Evolutionary conservation across 805 yeast species (phyloP), one percentile per base, ranked within the genome.

Genomic region (Kodamaea leandrae): DNA sequence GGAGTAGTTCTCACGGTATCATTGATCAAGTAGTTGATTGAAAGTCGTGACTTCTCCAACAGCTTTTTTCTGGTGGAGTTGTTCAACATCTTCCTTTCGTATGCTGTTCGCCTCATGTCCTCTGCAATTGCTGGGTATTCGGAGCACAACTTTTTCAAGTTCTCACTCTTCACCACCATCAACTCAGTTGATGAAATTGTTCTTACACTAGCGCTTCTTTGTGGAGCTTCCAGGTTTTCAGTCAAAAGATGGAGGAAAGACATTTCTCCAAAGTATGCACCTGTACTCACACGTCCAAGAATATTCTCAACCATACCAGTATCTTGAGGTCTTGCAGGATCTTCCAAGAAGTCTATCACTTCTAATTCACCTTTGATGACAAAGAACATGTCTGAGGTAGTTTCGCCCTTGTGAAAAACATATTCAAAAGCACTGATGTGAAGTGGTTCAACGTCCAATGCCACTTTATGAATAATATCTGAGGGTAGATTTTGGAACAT

Each of bases 211-310:
- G 89, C 90, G 32, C 81, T 74, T 48, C 90, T 61, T 6, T 57
- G 37, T 42, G 53, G 32, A 49, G 62, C 51, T n/a, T 16, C 30
- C 39, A 41, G 45, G 7, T 48, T 38, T 12, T 54, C 52, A 17
- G 66, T 59, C 15, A 80, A 51, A 9, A 71, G 69, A 3, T 77
- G 64, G 30, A 84, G 59, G 50, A 83, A 84, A 0, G 86, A 76
- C 82, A 83, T 80, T 57, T 83, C 91, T 16, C 93, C 93, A 61
- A 84, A 83, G 59, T 81, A 83, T 24, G 80, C 73, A 15, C 85
- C 86, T 12, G 77, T 60, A 2, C 77, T 72, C 18, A 85, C 61
- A 43, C 86, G 68, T 3, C 86, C 88, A 27, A 79, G 55, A 1
- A 73, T 64, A 25, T 62, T 60, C 39, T 72, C 77, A 14, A 63